These are phyloP conservation scores for Podosphaera xanthii DNA, from an alignment of 2,329 filamentous ascomycete species.

Conservation along the genomic window DNA sequence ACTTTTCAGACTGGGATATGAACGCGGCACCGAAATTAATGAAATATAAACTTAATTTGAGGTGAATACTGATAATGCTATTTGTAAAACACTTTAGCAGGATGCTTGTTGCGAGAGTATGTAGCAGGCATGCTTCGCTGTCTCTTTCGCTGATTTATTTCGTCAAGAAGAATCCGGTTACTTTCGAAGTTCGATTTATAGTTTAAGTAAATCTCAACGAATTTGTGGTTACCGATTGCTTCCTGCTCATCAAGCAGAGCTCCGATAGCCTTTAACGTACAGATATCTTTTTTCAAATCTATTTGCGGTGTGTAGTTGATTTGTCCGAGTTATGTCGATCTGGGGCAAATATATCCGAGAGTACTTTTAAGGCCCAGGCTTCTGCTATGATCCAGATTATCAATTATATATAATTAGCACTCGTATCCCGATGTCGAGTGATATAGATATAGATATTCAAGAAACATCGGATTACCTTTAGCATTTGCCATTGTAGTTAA, in stretches of 20 bases:
- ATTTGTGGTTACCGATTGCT: not conserved
- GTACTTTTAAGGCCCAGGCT: no score
- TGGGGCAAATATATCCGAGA: no score
- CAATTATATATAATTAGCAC: no score
- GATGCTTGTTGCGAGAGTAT: not conserved
- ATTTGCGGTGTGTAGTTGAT: no score
- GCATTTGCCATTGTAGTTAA: no score
- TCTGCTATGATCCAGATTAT: no score
- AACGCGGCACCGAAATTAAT: not conserved
- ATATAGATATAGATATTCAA: no score
- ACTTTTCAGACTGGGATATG: no score
- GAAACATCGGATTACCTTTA: no score
- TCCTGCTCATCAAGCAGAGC: not conserved
- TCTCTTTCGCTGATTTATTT: not conserved
- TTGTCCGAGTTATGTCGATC: no score
- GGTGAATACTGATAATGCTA: not conserved
- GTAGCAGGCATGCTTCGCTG: not conserved
- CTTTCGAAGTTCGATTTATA: not conserved
- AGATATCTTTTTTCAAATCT: not conserved
- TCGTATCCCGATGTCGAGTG: no score
- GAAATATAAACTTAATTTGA: not conserved
- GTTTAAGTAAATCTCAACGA: not conserved
- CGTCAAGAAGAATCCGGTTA: not conserved
- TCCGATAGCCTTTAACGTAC: not conserved
- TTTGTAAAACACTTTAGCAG: not conserved